Evolutionary conservation across 202 grass and related monocot genomes (phyloP).

Genomic region (Digitaria exilis): DNA sequence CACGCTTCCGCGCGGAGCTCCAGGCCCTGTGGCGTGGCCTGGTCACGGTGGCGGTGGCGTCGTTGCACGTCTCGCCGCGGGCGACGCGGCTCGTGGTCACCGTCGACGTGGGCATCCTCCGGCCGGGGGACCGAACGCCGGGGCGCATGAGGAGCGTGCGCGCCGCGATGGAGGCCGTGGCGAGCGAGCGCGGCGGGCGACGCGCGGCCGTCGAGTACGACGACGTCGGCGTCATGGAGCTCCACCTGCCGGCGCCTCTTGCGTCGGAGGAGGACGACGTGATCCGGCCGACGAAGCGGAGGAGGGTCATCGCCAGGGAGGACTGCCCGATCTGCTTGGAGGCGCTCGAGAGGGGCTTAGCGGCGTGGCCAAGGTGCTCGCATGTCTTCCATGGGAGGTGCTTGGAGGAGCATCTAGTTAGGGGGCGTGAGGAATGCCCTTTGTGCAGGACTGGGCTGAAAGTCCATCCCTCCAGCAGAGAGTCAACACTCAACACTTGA

Average conservation of each 20-base stretch:
- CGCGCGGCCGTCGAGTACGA: accelerated
- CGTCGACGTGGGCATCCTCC: conserved; percentile 7
- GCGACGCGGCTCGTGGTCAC: not conserved
- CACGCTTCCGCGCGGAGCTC: not conserved
- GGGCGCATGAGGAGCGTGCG: not conserved
- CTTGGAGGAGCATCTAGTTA: not conserved
- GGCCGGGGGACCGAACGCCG: not conserved
- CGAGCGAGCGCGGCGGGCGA: not conserved
- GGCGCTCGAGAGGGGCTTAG: not conserved
- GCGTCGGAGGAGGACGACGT: not conserved
- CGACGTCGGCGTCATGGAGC: not conserved
- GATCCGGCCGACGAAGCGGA: not conserved
- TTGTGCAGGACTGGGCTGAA: not conserved
- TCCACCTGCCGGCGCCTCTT: not conserved
- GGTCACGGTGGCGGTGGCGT: not conserved
- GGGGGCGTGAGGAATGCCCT: not conserved
- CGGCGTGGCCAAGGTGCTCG: not conserved
- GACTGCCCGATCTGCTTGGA: not conserved
- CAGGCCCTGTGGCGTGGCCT: not conserved
- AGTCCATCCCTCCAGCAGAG: no score
- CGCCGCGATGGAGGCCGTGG: not conserved
- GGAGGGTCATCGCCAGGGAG: not conserved
- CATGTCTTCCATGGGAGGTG: conserved; percentile 8
- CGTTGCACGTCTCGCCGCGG: not conserved
- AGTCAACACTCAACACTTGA: no score